Evolutionary conservation across 2,329 filamentous ascomycete genomes (phyloP).

Genomic region (Verticillium klebahnii): DNA sequence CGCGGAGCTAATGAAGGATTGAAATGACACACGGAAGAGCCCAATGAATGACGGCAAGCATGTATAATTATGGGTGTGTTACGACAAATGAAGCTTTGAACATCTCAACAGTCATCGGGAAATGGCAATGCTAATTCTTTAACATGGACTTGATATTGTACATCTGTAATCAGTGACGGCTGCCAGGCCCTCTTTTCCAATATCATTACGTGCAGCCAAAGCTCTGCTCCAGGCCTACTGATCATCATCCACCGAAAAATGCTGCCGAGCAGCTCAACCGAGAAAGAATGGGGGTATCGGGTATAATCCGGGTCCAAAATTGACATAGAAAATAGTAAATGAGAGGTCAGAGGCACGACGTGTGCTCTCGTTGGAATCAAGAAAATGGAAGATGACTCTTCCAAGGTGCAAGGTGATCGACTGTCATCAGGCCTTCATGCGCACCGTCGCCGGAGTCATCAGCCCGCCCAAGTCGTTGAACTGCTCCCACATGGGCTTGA

Average conservation of each 20-base stretch:
- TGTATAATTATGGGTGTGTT: no score
- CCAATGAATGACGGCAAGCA: no score
- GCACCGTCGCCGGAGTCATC: constrained; percentile 16
- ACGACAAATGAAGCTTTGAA: no score
- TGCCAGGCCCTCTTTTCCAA: neutral
- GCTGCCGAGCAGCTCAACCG: neutral
- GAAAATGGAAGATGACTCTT: neutral
- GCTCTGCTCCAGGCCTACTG: neutral
- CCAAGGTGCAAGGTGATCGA: neutral
- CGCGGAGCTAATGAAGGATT: no score
- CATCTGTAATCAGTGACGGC: neutral
- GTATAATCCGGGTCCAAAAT: neutral
- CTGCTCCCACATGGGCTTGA: constrained; percentile 38
- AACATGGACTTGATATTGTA: neutral
- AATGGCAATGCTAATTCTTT: no score
- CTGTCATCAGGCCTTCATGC: neutral
- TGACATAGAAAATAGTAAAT: neutral
- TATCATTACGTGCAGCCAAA: neutral
- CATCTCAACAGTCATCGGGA: no score
- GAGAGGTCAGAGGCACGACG: neutral
- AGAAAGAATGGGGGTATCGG: neutral
- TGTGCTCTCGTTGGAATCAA: neutral
- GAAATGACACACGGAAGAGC: no score
- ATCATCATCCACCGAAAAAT: neutral
- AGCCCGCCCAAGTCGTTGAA: constrained; percentile 41